These are phyloP conservation scores for Kazachstania sp. DNA, from an alignment of 1,139 yeast species.

Conservation along the genomic window DNA sequence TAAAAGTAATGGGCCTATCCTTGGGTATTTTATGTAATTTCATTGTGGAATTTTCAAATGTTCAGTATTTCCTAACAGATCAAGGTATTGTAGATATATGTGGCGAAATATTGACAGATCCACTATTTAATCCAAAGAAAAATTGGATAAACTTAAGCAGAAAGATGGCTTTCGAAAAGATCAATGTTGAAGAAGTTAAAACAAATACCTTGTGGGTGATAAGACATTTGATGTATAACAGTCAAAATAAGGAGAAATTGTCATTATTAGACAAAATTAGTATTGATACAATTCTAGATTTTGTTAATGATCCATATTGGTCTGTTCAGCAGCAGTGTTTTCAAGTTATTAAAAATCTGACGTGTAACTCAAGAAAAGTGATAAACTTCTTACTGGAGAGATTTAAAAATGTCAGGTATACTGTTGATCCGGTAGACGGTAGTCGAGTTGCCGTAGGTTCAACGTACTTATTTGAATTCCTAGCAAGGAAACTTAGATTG, in stretches of 20 bases:
- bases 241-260: slow-evolving; percentile 32
- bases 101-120: slow-evolving; percentile 30
- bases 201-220: slow-evolving; percentile 49
- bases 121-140: slow-evolving; percentile 25
- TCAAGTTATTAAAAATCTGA: slow-evolving; percentile 65
- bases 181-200: slow-evolving; percentile 31
- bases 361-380: slow-evolving; percentile 56
- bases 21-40: slow-evolving; percentile 70
- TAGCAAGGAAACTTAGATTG: slow-evolving; percentile 31
- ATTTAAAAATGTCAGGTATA: slow-evolving; percentile 25
- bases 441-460: slow-evolving; percentile 19
- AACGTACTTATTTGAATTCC: slow-evolving; percentile 32
- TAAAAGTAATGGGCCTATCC: slow-evolving; percentile 41
- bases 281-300: slow-evolving; percentile 42
- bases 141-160: slow-evolving; percentile 8
- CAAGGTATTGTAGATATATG: slow-evolving; percentile 47
- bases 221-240: slow-evolving; percentile 46
- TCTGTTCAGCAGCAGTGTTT: slow-evolving; percentile 60
- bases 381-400: slow-evolving; percentile 37
- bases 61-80: slow-evolving; percentile 49
- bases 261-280: slow-evolving; percentile 40
- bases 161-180: slow-evolving; percentile 7
- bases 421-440: slow-evolving; percentile 13
- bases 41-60: slow-evolving; percentile 71
- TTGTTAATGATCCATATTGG: slow-evolving; percentile 41